phyloP scores from a whole-genome alignment of 2,329 filamentous ascomycete species.

The Fusarium torulosum region DNA sequence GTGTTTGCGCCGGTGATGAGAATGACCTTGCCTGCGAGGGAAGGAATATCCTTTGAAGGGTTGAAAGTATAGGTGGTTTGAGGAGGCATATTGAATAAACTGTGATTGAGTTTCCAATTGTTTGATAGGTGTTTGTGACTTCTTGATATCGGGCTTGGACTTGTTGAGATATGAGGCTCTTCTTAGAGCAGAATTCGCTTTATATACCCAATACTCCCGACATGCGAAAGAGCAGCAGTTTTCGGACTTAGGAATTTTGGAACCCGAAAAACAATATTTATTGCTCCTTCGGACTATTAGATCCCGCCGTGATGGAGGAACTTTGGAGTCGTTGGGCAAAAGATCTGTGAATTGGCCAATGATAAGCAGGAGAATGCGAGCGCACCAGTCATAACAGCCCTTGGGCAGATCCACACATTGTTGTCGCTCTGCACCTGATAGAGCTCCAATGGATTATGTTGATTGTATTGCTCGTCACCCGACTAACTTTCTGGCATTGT shows the following conservation, averaged over 20 bases:
- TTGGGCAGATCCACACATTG: rapidly evolving
- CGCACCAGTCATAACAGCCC: neutral
- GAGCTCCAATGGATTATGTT: no score
- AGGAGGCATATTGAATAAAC: neutral
- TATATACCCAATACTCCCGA: neutral
- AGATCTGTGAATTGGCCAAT: neutral
- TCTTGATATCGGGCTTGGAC: neutral
- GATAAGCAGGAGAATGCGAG: neutral
- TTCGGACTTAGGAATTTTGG: neutral
- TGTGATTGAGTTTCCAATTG: rapidly evolving
- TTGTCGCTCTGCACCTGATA: no score
- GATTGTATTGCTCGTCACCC: rapidly evolving
- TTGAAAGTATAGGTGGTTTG: rapidly evolving
- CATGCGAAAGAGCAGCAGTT: rapidly evolving
- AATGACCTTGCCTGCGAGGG: neutral
- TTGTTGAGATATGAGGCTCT: no score
- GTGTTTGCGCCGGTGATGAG: conserved; percentile 13
- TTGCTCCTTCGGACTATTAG: neutral
- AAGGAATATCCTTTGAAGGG: neutral
- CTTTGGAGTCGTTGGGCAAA: no score
- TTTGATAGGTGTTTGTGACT: rapidly evolving
- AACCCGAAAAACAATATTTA: neutral
- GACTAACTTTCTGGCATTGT: no score
- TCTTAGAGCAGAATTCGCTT: neutral
- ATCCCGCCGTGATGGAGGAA: rapidly evolving